phyloP scores from a whole-genome alignment of 2,329 filamentous ascomycete species.

The Diplocarpon rosae region DNA sequence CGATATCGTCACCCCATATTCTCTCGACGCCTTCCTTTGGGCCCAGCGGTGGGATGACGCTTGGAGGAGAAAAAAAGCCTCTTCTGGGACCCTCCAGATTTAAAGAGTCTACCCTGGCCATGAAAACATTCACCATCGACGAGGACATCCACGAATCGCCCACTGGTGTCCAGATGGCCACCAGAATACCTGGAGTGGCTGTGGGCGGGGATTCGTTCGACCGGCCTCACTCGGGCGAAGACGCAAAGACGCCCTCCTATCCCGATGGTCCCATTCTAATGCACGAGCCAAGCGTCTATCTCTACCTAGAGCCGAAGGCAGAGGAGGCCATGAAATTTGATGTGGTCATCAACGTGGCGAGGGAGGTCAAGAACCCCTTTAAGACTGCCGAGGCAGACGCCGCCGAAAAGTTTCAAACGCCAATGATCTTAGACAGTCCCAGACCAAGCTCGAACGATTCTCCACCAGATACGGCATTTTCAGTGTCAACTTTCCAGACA shows the following conservation, averaged over 20 bases:
- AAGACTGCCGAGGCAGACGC: conserved; percentile 29
- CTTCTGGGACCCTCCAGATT: conserved; percentile 22
- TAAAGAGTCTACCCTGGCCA: conserved; percentile 21
- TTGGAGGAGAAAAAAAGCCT: conserved; percentile 34
- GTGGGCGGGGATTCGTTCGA: conserved; percentile 50
- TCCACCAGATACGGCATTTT: conserved; percentile 42
- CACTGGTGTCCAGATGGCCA: conserved; percentile 51
- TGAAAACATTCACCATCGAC: conserved; percentile 23
- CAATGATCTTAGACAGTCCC: conserved; percentile 15
- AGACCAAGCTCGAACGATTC: conserved; percentile 8
- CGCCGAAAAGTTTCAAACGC: conserved; percentile 20
- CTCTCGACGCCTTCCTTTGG: conserved; percentile 49
- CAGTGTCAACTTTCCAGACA: conserved; percentile 46
- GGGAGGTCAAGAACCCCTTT: conserved; percentile 72
- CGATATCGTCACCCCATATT: conserved; percentile 57
- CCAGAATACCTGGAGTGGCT: conserved; percentile 35
- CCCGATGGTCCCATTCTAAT: conserved; percentile 74
- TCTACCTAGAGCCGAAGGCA: conserved; percentile 70
- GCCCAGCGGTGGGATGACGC: conserved; percentile 51
- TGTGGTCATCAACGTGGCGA: conserved; percentile 74
- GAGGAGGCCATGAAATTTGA: conserved; percentile 71
- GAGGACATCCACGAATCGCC: conserved; percentile 36
- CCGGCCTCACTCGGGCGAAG: conserved; percentile 64
- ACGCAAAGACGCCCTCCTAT: conserved; percentile 73
- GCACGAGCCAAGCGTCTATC: conserved; percentile 64